Evolutionary conservation across 2,329 filamentous ascomycete genomes (phyloP), one percentile per base, ranked within the genome.

Genomic region (Dryadomyces quercus-mongolicae): DNA sequence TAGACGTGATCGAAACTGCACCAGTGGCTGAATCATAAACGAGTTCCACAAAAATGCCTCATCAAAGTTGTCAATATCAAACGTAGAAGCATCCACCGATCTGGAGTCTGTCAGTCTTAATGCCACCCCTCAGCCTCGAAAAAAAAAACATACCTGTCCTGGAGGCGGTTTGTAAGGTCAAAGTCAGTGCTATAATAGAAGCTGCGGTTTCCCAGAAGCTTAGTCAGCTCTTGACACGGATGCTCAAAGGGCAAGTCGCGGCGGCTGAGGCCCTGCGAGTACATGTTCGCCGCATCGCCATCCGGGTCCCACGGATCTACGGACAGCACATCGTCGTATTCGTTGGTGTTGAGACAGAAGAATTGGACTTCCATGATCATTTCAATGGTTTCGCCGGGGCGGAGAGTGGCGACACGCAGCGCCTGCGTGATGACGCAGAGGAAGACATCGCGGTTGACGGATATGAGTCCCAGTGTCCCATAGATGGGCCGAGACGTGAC

Each of bases 111-210:
- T 31, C 25, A 31, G 25, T 31, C 25, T 5, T 5, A 31, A 31
- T 31, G 4, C 25, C 8, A 8, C 8, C n/a, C n/a, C 25, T 31
- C 8, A 31, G 25, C 8, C 25, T 31, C 25, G n/a, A 31, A 5
- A 31, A 4, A 31, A 8, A 31, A 31, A 31, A 31, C 25, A 31
- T 31, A 89, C 80, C 92, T 83, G 65, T 96, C 86, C 68, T 98
- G 93, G 58, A 97, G 72, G 61, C 93, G 81, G 68, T 95, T 91
- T 3, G 93, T 98, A 50, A 98, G 74, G 66, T 98, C 92, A 67
- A 98, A 98, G 68, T 97, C 90, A n/a, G 89, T 88, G 66, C 90
- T 96, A 71, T 96, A 98, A 68, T 97, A 98, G 66, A 98, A 98
- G 34, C 86, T 95, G 25, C 92, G 91, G 67, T 94, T 91, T 65